Evolutionary conservation across 2,329 filamentous ascomycete species (phyloP).

Genomic region (Aspergillus ustus): DNA sequence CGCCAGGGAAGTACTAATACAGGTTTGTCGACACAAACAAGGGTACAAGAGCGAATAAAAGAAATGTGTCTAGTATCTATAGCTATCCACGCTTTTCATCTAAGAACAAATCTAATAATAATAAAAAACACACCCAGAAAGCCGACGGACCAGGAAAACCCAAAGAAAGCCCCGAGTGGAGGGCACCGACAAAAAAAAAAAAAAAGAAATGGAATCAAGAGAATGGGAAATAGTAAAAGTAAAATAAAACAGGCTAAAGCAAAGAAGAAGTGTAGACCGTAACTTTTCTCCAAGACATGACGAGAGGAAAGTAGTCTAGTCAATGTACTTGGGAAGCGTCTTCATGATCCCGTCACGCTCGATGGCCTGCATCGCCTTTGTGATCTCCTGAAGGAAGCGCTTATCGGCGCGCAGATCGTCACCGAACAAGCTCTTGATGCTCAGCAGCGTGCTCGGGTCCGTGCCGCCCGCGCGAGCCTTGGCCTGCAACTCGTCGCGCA

Average conservation of each 20-base stretch:
- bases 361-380: slow-evolving; percentile 54
- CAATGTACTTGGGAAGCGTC: slow-evolving; percentile 56
- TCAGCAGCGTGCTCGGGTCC: slow-evolving; percentile 50
- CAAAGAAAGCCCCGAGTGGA: not conserved
- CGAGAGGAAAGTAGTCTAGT: slow-evolving; percentile 22
- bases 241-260: not conserved
- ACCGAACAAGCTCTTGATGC: slow-evolving; percentile 55
- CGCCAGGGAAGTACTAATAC: not conserved
- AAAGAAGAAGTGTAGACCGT: not conserved
- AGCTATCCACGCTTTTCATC: not conserved
- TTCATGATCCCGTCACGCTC: slow-evolving; percentile 54
- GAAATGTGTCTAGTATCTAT: not conserved
- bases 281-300: not conserved
- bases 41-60: not conserved
- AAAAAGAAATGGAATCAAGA: not conserved
- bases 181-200: no score
- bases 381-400: slow-evolving; percentile 54
- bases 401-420: slow-evolving; percentile 56
- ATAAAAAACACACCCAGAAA: not conserved
- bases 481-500: slow-evolving; percentile 54
- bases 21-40: not conserved
- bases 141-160: not conserved
- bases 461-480: slow-evolving; percentile 51
- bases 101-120: not conserved
- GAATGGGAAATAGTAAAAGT: not conserved